A percentile compares a stretch with the other conserved stretches of the same genome.
Conservation (phyloP, 345 rosid genomes). For the Rhodamnia rubescens region DNA sequence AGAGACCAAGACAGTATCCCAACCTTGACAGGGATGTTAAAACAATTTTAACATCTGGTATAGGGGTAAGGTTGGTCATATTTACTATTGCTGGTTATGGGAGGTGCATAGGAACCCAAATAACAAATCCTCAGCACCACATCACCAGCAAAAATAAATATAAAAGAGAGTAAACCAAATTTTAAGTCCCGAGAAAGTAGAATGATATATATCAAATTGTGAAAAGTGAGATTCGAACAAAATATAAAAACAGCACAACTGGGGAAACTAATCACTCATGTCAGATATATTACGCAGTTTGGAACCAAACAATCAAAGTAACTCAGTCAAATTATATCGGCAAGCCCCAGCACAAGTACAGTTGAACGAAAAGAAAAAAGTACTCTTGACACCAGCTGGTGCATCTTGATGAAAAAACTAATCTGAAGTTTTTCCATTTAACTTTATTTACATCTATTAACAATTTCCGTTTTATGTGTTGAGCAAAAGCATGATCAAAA, state of each 20-base stretch:
- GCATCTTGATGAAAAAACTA: neutral
- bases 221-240: slow-evolving; percentile 6
- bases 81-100: slow-evolving; percentile 22
- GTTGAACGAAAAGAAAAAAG: neutral
- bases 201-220: slow-evolving; percentile 2
- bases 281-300: neutral
- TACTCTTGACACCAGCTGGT: neutral
- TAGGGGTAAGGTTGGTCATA: slow-evolving; percentile 12
- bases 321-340: neutral
- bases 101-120: slow-evolving; percentile 16
- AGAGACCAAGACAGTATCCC: neutral
- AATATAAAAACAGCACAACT: neutral
- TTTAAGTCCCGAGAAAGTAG: neutral
- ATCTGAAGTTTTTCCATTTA: neutral
- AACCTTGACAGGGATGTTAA: slow-evolving; percentile 32
- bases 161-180: neutral
- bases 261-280: neutral
- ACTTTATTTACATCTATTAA: neutral
- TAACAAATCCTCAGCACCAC: slow-evolving; percentile 16
- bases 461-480: neutral
- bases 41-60: slow-evolving; percentile 8
- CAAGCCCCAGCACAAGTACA: neutral
- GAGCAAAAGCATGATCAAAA: neutral
- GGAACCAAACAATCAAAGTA: neutral
- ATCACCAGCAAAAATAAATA: slow-evolving; percentile 3